Percentiles rank a stretch among this genome's conserved stretches.
These are phyloP conservation scores for Paecilomyces variotii DNA, from an alignment of 2,329 filamentous ascomycete species.

Conservation along the genomic window DNA sequence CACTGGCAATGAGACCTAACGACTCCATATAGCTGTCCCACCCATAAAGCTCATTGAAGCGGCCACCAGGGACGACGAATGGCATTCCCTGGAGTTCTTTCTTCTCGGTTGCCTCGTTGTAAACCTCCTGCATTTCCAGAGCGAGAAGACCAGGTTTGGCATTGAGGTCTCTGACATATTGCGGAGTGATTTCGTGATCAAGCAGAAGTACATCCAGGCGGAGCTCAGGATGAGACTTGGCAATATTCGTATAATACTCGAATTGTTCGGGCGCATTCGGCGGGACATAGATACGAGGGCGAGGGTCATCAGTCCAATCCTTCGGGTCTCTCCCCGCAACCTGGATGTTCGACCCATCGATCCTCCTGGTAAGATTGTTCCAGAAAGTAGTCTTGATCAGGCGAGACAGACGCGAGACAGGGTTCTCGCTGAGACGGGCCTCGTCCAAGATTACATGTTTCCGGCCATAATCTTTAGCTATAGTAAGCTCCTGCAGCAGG, in stretches of 20 bases:
- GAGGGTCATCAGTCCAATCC: constrained; percentile 85
- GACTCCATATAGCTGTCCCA: constrained; percentile 99
- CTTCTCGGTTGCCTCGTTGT: constrained; percentile 59
- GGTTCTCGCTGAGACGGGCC: constrained; percentile 86
- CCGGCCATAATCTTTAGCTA: constrained; percentile 83
- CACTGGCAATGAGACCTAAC: constrained; percentile 76
- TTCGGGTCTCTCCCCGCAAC: constrained; percentile 84
- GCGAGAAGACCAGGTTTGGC: constrained; percentile 81
- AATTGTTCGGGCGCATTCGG: constrained; percentile 75
- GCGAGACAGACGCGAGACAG: constrained; percentile 76
- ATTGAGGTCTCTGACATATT: constrained; percentile 76
- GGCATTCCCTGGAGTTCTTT: constrained; percentile 70
- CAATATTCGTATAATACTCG: constrained; percentile 79
- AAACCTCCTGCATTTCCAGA: constrained; percentile 73
- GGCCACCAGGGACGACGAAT: constrained; percentile 93
- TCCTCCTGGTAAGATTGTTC: constrained; percentile 79
- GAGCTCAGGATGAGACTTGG: constrained; percentile 70
- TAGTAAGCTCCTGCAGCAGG: constrained; percentile 83
- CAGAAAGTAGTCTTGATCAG: constrained; percentile 88
- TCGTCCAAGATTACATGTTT: constrained; percentile 89
- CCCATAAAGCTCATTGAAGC: constrained; percentile 97
- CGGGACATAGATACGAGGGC: constrained; percentile 87
- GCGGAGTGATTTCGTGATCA: constrained; percentile 62
- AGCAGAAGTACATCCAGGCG: constrained; percentile 79
- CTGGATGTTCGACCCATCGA: constrained; percentile 74